Conservation (phyloP, 192 early-diverging fungal genomes). For the Linnemannia schmuckeri region DNA sequence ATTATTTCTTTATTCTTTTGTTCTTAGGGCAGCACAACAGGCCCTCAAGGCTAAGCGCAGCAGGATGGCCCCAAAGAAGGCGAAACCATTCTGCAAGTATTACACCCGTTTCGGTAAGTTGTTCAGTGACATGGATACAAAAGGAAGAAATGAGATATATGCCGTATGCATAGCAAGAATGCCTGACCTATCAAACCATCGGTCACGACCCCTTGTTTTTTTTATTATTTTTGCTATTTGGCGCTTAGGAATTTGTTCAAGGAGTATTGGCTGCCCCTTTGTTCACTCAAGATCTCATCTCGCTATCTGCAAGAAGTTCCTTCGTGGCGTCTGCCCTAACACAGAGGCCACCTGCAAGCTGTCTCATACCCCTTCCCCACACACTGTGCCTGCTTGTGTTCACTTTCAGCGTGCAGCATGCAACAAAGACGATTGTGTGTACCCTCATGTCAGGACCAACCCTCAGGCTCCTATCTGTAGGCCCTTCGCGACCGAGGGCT, state of each 20-base stretch:
- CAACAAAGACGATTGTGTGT: slow-evolving; percentile 65
- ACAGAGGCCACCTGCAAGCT: slow-evolving; percentile 50
- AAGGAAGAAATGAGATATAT: not conserved
- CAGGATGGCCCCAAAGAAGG: slow-evolving; percentile 17
- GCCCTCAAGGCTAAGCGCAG: slow-evolving; percentile 18
- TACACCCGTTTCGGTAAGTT: slow-evolving; percentile 54
- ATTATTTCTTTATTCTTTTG: not conserved
- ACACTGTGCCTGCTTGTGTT: slow-evolving; percentile 70
- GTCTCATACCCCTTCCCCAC: slow-evolving; percentile 69
- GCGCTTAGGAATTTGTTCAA: slow-evolving; percentile 55
- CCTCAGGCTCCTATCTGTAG: slow-evolving; percentile 73
- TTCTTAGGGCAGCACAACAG: slow-evolving; percentile 27
- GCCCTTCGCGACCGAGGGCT: slow-evolving; percentile 73
- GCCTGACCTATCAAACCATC: not conserved
- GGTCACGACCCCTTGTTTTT: slow-evolving; percentile 4
- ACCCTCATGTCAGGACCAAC: slow-evolving; percentile 69
- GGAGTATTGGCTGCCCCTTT: slow-evolving; percentile 54
- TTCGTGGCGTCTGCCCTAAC: slow-evolving; percentile 62
- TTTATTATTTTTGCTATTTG: not conserved
- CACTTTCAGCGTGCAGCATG: slow-evolving; percentile 78
- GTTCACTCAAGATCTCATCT: slow-evolving; percentile 63
- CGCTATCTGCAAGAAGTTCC: slow-evolving; percentile 65
- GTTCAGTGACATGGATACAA: not conserved
- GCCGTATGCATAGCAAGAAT: not conserved
- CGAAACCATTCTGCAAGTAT: slow-evolving; percentile 39